Percentiles rank a stretch among this genome's conserved stretches.
phyloP scores from a whole-genome alignment of 2,329 filamentous ascomycete species.

The Curvularia sp. region DNA sequence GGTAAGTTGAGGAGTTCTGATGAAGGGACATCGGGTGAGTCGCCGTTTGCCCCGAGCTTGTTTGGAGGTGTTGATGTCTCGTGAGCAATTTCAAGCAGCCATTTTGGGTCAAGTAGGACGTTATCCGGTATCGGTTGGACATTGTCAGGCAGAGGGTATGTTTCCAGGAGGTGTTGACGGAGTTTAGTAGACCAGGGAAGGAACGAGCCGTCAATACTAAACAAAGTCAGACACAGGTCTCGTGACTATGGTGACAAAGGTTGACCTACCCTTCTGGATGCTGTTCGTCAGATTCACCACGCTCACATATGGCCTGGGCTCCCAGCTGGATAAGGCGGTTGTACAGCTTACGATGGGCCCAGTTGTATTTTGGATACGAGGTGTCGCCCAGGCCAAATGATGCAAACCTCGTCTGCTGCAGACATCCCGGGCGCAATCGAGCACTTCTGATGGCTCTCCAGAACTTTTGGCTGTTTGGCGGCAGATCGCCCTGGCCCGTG shows the following conservation, averaged over 20 bases:
- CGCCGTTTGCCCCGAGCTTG: constrained; percentile 7
- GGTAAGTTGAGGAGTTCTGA: constrained; percentile 65
- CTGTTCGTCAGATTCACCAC: constrained; percentile 91
- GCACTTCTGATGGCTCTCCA: constrained; percentile 86
- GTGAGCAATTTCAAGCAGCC: constrained; percentile 60
- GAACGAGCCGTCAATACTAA: constrained; percentile 81
- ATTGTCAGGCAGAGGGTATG: constrained; percentile 73
- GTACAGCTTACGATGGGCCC: constrained; percentile 86
- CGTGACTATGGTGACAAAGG: constrained; percentile 33
- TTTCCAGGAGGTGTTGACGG: constrained; percentile 68
- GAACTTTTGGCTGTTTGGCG: constrained; percentile 79
- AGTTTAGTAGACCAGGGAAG: constrained; percentile 78
- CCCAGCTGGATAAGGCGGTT: constrained; percentile 85
- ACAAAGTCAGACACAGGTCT: constrained; percentile 10
- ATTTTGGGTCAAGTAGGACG: constrained; percentile 78
- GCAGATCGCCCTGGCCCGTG: constrained; percentile 92
- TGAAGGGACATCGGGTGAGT: constrained; percentile 42
- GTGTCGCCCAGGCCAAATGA: constrained; percentile 94
- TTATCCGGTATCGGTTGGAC: constrained; percentile 75
- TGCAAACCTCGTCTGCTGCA: constrained; percentile 75
- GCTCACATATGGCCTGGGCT: constrained; percentile 74
- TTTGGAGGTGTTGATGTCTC: constrained; percentile 12
- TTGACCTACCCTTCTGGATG: constrained; percentile 83
- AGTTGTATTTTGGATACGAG: constrained; percentile 96
- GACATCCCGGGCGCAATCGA: constrained; percentile 73